phyloP scores from a whole-genome alignment of 805 yeast genomes.

The Ogataea dorogensis region DNA sequence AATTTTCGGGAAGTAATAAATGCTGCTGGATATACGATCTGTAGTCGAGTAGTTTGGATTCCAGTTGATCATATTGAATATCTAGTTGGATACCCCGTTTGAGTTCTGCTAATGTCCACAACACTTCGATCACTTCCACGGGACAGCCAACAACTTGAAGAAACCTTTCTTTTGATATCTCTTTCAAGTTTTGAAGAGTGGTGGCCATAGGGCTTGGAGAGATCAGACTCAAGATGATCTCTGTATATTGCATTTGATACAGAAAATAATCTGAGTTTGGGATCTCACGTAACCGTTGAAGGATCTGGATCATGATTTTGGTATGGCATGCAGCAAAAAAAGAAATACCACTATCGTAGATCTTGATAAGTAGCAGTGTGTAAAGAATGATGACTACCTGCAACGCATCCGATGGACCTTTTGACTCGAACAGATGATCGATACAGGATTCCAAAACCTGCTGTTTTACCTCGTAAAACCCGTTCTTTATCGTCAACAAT shows the following conservation, averaged over 20 bases:
- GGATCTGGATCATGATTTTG: not conserved
- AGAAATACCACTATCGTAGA: constrained; percentile 1
- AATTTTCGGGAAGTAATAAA: no score
- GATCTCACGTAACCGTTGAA: not conserved
- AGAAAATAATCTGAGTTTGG: not conserved
- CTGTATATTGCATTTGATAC: not conserved
- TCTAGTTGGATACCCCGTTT: not conserved
- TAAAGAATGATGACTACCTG: constrained; percentile 1
- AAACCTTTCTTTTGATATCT: not conserved
- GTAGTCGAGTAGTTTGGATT: not conserved
- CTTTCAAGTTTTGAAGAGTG: not conserved
- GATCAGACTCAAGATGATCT: not conserved
- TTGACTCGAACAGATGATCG: not conserved
- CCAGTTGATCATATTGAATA: not conserved
- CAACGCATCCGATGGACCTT: not conserved
- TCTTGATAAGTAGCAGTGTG: not conserved
- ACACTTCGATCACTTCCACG: not conserved
- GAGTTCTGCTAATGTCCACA: not conserved
- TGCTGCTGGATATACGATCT: not conserved
- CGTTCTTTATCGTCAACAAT: not conserved
- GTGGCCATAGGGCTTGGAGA: not conserved
- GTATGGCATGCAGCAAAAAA: not conserved
- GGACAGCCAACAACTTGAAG: not conserved
- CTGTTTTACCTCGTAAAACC: not conserved
- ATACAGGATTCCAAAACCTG: not conserved